Percentiles rank a stretch among this genome's conserved stretches.
These are phyloP conservation scores for Triadica sebifera DNA, from an alignment of 345 rosid species.

Conservation along the genomic window DNA sequence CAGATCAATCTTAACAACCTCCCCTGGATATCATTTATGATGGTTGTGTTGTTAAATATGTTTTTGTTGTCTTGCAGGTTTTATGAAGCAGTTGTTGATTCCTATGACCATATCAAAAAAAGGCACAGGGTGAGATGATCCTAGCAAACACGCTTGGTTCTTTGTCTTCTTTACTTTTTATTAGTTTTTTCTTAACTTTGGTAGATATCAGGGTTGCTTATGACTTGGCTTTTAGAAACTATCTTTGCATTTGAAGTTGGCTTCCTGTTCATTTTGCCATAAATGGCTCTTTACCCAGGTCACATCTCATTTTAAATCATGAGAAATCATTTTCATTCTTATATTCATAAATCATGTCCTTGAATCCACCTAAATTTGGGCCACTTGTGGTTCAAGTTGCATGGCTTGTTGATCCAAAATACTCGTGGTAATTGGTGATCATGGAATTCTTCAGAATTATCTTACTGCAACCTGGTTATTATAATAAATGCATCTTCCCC, in stretches of 20 bases:
- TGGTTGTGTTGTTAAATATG: too few species aligned
- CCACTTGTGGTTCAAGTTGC: neutral
- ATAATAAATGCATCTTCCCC: neutral
- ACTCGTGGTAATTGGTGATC: conserved; percentile 10
- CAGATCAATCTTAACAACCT: too few species aligned
- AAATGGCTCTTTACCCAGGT: neutral
- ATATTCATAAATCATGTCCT: conserved; percentile 1
- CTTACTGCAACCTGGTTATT: neutral
- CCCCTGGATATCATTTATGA: too few species aligned
- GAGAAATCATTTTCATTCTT: conserved; percentile 6
- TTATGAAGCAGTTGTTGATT: conserved; percentile 37
- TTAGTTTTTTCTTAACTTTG: neutral
- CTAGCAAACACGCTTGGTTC: neutral
- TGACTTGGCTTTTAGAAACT: neutral
- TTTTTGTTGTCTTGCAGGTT: too few species aligned
- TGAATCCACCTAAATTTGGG: neutral
- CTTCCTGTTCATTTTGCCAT: neutral
- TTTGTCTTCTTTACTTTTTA: neutral
- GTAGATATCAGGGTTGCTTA: neutral
- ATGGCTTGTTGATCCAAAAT: neutral
- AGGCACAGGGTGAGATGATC: conserved; percentile 54
- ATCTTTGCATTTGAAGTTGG: neutral
- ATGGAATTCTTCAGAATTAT: neutral
- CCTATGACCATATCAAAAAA: conserved; percentile 42
- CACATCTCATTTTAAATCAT: neutral